Percentiles rank a stretch among this genome's conserved stretches.
phyloP scores from a whole-genome alignment of 2,329 filamentous ascomycete genomes.

The Colletotrichum neosansevieriae region DNA sequence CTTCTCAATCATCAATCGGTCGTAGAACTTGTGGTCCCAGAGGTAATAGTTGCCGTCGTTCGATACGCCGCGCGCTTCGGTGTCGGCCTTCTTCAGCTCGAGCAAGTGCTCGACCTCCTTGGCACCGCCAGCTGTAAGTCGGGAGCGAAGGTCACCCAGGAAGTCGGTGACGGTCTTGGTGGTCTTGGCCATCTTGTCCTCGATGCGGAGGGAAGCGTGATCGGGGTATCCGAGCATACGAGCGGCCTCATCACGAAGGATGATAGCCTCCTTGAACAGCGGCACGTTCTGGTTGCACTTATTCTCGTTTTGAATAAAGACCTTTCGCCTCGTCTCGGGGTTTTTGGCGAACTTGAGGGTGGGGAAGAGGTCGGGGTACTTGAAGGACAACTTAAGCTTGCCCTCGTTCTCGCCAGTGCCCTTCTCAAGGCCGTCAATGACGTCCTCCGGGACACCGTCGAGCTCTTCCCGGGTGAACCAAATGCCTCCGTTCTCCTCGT shows the following conservation, averaged over 20 bases:
- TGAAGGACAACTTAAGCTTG: conserved; percentile 82
- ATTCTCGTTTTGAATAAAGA: conserved; percentile 83
- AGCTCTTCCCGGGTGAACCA: conserved; percentile 83
- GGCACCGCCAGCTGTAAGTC: conserved; percentile 75
- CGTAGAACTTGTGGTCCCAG: conserved; percentile 87
- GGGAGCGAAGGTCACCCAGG: conserved; percentile 74
- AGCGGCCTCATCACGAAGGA: conserved; percentile 68
- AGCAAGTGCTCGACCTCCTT: conserved; percentile 79
- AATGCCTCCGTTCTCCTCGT: conserved; percentile 84
- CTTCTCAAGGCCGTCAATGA: conserved; percentile 75
- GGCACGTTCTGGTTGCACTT: conserved; percentile 74
- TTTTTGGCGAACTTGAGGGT: conserved; percentile 82
- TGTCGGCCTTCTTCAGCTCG: conserved; percentile 79
- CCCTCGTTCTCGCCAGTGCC: conserved; percentile 79
- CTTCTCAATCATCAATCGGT: conserved; percentile 82
- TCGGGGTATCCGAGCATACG: conserved; percentile 67
- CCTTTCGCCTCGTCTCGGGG: conserved; percentile 74
- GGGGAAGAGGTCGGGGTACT: conserved; percentile 85
- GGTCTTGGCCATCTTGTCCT: conserved; percentile 71
- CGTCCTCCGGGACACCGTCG: conserved; percentile 79
- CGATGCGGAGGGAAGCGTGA: conserved; percentile 67
- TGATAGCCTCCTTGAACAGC: conserved; percentile 66
- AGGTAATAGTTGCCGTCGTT: conserved; percentile 81
- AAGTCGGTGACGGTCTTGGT: conserved; percentile 67
- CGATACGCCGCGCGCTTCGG: conserved; percentile 67